Base-by-base conservation (phyloP, 768 basidiomycete species). In the Mrakia frigida region DNA sequence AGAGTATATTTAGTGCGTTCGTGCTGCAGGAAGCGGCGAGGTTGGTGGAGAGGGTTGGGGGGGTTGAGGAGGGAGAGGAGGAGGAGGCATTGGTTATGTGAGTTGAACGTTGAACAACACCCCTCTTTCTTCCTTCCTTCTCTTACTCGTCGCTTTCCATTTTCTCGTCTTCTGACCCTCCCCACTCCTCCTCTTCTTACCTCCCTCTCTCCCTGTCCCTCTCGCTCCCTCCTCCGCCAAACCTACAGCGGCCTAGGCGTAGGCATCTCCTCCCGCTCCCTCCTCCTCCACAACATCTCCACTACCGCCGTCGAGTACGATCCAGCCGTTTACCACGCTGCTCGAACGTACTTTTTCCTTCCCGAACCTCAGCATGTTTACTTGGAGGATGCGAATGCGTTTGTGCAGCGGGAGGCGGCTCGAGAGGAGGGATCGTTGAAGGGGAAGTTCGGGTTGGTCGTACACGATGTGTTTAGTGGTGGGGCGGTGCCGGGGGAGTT, bases 381-480 rank as follows among this genome's bases (percentile, higher is more conserved):
- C 81, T 82, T 97, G 39, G 85, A 90, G 80, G 94, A 97, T 80
- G 95, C 92, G 7, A 87, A 90, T 39, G 78, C 80, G 18, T 94
- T 91, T 89, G 87, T 90, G n/a, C 59, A 81, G 43, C 83, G 86
- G 11, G 83, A 85, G 67, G 86, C 86, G 72, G 81, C 74, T 11
- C 28, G 59, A 72, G 74, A 80, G 16, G 79, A 79, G 65, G 82
- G 82, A 13, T 84, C 84, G 28, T 93, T 88, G 81, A 90, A 18
- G 28, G 56, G 75, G 74, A n/a, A 59, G 31, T 83, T 76, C 72
- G 82, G 81, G 74, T 84, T 81, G 78, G 88, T 94, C 56, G 85
- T 96, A 0, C 96, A 98, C 79, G 95, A 96, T 92, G 92, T 81
- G 28, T 77, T 77, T 16, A 93, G 94, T 13, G 96, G 95, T 13